A percentile compares a stretch with the other conserved stretches of the same genome.
Conservation (phyloP, 2,329 filamentous ascomycete genomes). For the Rutstroemia sp. region DNA sequence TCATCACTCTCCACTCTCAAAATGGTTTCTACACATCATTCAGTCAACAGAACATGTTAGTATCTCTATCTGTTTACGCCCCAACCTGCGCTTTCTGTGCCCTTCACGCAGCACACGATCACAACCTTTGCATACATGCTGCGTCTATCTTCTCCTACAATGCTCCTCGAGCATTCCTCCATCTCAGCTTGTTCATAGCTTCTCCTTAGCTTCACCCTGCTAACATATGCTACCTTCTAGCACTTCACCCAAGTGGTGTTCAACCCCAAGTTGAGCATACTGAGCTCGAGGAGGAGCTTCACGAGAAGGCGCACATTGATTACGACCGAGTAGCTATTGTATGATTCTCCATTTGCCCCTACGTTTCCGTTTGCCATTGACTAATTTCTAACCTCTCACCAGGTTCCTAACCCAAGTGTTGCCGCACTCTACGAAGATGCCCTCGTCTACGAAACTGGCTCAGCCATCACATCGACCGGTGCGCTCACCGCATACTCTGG, state of each 20-base stretch:
- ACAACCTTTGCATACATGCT: too few relatives aligned
- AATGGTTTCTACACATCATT: conserved; percentile 9
- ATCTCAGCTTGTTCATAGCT: conserved; percentile 42
- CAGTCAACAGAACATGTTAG: conserved; percentile 47
- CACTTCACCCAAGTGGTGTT: conserved; percentile 27
- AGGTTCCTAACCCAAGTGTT: conserved; percentile 78
- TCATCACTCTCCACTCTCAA: conserved; percentile 26
- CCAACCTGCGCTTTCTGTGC: neutral
- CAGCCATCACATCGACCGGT: conserved; percentile 91
- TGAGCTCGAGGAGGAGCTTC: conserved; percentile 94
- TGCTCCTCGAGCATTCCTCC: neutral
- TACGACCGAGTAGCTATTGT: conserved; percentile 98
- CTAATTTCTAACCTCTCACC: conserved; percentile 5
- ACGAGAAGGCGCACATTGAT: conserved; percentile 97
- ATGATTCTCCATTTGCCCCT: conserved; percentile 33
- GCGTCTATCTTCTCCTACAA: too few relatives aligned
- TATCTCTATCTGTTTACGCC: conserved; percentile 38
- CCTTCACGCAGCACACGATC: too few relatives aligned
- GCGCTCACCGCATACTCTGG: conserved; percentile 96
- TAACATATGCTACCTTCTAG: neutral
- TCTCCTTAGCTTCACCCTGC: neutral
- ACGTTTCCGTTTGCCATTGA: conserved; percentile 3
- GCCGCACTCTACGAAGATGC: conserved; percentile 98
- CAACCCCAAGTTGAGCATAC: conserved; percentile 67
- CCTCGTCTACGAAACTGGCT: conserved; percentile 93